Evolutionary conservation across 129 eudicot species (phyloP).

Genomic region (Helianthus tuberosus): DNA sequence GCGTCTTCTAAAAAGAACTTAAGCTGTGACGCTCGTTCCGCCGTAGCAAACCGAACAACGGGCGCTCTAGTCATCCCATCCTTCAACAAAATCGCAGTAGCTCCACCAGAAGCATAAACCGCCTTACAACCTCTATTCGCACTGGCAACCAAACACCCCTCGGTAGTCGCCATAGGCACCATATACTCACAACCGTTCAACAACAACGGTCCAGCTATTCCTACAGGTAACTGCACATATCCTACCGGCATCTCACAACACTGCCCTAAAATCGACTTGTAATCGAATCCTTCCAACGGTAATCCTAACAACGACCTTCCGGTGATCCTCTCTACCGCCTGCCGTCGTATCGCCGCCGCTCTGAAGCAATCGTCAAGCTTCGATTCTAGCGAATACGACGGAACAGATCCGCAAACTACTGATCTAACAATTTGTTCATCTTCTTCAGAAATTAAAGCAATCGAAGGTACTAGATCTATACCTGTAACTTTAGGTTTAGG

Average conservation of each 20-base stretch:
- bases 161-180: conserved; percentile 66
- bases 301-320: conserved; percentile 47
- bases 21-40: conserved; percentile 54
- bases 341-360: conserved; percentile 51
- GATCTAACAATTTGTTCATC: conserved; percentile 44
- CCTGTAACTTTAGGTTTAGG: conserved; percentile 24
- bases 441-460: conserved; percentile 20
- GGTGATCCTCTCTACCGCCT: conserved; percentile 42
- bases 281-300: conserved; percentile 51
- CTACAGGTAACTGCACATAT: conserved; percentile 53
- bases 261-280: conserved; percentile 53
- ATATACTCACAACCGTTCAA: conserved; percentile 49
- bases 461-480: not conserved
- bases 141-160: conserved; percentile 63
- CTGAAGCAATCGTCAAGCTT: conserved; percentile 39
- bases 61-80: conserved; percentile 68
- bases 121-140: conserved; percentile 63
- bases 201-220: conserved; percentile 56
- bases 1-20: conserved; percentile 55
- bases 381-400: conserved; percentile 45
- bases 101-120: conserved; percentile 47
- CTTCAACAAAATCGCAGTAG: conserved; percentile 48
- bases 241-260: conserved; percentile 66
- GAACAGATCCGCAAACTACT: conserved; percentile 39
- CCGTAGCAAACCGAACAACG: conserved; percentile 51